Base-by-base conservation (phyloP, 2,329 filamentous ascomycete genomes). In the Aspergillus amoenus region DNA sequence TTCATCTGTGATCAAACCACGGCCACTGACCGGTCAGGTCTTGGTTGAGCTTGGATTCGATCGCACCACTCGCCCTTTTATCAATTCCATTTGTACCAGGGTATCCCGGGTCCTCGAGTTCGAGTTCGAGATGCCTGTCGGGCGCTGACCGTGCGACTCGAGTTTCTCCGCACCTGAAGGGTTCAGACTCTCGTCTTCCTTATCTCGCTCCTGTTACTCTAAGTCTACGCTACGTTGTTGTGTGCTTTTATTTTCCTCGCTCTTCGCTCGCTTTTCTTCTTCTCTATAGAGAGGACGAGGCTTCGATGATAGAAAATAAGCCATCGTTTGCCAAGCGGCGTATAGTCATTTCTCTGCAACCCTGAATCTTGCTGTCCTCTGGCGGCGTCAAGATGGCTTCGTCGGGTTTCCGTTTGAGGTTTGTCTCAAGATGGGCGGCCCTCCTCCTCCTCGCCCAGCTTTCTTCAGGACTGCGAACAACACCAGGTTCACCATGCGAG, bases 401-500 rank as follows among this genome's bases (percentile, higher is more conserved):
- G 24, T 57, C 58, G 53, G 61, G 55, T 48, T 39, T 44, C 18
- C 37, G 52, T 24, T 40, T 49, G 27, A 58, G 58, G 22, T 60
- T 62, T 47, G 57, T 56, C 24, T 61, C 55, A 30, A 59, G 57
- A 48, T 63, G 65, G 60, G 61, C 63, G 24, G 61, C 59, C 37
- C 52, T 66, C 43, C 24, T 65, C 21, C 46, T 65, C 47, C 54
- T 69, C 41, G 59, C 59, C 54, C 64, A 58, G 52, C 52, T 69
- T 52, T 51, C 64, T 44, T 62, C 67, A 9, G 68, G 66, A 13
- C 55, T 77, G 47, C 66, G 64, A 50, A 71, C 72, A 7, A 68
- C 74, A 2, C 43, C 57, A 1, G 71, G 73, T n/a, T 76, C 75
- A n/a, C 73, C 75, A n/a, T 78, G 75, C 57, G 62, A 63, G 22